Percentiles rank a stretch among this genome's conserved stretches.
Conservation (phyloP, 2,329 filamentous ascomycete species). For the Fusarium ramigenum region DNA sequence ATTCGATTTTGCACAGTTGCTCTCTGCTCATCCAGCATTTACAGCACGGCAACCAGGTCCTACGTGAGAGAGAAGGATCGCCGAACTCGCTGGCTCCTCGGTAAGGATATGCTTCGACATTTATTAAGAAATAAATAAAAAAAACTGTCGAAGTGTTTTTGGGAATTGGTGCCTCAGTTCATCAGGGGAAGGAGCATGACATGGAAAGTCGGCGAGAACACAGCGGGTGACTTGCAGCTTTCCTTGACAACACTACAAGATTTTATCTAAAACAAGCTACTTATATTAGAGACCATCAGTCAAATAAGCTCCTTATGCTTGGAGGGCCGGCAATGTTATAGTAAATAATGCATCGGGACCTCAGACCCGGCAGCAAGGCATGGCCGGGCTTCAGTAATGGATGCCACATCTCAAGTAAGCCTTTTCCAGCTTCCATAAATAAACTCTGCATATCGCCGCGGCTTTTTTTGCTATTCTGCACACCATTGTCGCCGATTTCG, state of each 20-base stretch:
- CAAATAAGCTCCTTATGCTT: background rate
- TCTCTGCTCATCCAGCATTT: background rate
- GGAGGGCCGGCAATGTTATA: rapidly evolving
- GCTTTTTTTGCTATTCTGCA: background rate
- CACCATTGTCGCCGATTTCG: background rate
- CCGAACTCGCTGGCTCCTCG: rapidly evolving
- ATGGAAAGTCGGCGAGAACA: background rate
- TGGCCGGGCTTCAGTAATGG: background rate
- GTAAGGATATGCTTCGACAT: rapidly evolving
- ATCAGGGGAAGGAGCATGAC: background rate
- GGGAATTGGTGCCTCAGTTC: no score
- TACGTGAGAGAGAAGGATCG: no score
- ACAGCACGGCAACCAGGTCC: background rate
- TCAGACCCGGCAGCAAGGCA: background rate
- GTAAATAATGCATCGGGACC: background rate
- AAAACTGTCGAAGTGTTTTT: no score
- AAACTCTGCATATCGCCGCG: background rate
- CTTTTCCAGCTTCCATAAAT: no score
- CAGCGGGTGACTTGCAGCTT: background rate
- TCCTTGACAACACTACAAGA: no score
- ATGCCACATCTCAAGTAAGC: background rate
- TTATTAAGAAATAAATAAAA: no score
- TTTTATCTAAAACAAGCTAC: no score
- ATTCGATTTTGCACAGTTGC: background rate
- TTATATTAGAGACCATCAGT: background rate